These are phyloP conservation scores for Anthoceros angustus DNA, from an alignment of 225 moss, liverwort and hornwort genomes.

Conservation along the genomic window DNA sequence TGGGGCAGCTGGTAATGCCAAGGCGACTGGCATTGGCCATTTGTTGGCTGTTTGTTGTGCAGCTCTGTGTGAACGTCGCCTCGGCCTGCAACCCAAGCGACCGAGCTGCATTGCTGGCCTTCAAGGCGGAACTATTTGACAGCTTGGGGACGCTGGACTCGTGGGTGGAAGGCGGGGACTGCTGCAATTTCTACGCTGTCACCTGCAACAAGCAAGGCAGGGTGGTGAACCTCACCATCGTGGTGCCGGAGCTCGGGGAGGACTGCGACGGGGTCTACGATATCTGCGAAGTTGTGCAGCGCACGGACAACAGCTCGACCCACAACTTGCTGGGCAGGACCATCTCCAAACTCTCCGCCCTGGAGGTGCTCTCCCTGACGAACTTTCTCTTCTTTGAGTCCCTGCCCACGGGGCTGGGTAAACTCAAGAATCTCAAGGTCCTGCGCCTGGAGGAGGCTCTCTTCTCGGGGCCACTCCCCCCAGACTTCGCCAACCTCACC, in stretches of 20 bases:
- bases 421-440: neutral
- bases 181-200: neutral
- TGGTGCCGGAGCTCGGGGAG: neutral
- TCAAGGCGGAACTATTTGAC: neutral
- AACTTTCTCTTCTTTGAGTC: neutral
- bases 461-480: neutral
- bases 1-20: too few relatives aligned
- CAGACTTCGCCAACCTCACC: too few relatives aligned
- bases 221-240: neutral
- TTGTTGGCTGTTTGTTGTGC: neutral
- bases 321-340: neutral
- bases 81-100: neutral
- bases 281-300: neutral
- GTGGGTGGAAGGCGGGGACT: neutral
- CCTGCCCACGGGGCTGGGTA: neutral
- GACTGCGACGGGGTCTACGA: conserved; percentile 1
- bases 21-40: neutral
- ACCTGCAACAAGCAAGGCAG: neutral
- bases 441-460: neutral
- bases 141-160: neutral
- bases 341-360: neutral
- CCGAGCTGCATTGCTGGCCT: neutral
- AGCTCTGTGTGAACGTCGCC: neutral
- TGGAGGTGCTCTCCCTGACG: neutral
- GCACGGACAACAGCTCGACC: neutral